These are phyloP conservation scores for Canavalia ensiformis DNA, from an alignment of 306 rosid species.

Conservation along the genomic window DNA sequence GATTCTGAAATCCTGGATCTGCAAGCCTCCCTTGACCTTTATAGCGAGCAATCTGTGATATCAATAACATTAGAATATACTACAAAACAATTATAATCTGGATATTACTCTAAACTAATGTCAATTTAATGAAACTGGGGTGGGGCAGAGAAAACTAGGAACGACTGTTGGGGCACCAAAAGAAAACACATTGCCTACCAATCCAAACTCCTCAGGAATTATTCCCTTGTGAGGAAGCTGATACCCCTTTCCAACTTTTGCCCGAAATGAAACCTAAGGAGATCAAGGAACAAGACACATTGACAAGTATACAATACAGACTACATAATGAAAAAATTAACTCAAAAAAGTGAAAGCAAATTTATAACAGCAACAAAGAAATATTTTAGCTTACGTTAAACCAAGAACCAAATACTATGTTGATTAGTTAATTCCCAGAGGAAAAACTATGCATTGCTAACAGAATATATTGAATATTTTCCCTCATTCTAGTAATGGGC, in stretches of 20 bases:
- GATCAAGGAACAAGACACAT: conserved; percentile 6
- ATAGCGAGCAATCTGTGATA: conserved; percentile 29
- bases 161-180: background rate
- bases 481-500: background rate
- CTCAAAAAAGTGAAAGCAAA: conserved; percentile 4
- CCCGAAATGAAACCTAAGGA: conserved; percentile 36
- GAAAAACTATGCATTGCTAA: background rate
- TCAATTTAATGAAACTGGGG: background rate
- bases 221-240: conserved; percentile 3
- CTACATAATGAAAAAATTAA: background rate
- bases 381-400: background rate
- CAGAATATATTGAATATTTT: conserved; percentile 1
- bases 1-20: background rate
- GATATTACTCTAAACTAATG: background rate
- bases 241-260: conserved; percentile 22
- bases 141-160: background rate
- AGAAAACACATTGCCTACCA: conserved; percentile 6
- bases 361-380: conserved; percentile 2
- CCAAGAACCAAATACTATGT: background rate
- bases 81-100: background rate
- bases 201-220: conserved; percentile 15
- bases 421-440: background rate
- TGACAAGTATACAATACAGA: background rate
- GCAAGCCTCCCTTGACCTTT: conserved; percentile 36
- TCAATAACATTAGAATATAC: background rate